Conservation (phyloP, 345 rosid genomes). For the Ceriops decandra region DNA sequence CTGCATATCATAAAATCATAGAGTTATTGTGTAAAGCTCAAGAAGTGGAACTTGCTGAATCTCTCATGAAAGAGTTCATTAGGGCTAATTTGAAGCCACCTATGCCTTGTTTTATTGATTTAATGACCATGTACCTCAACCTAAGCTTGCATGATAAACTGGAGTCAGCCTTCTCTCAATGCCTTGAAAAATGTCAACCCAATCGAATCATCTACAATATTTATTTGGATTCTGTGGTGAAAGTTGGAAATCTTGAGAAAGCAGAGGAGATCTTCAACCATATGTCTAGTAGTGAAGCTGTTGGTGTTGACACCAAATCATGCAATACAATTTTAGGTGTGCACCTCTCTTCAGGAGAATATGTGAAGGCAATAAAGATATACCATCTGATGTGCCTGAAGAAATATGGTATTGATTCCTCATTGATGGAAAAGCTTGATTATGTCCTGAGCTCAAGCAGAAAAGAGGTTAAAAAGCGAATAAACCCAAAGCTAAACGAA, state of each 20-base stretch:
- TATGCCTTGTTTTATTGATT: conserved; percentile 50
- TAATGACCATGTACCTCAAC: conserved; percentile 52
- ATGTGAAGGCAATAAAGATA: conserved; percentile 54
- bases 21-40: conserved; percentile 54
- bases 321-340: conserved; percentile 66
- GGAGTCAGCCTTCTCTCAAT: conserved; percentile 46
- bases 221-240: conserved; percentile 67
- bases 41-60: conserved; percentile 54
- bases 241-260: conserved; percentile 47
- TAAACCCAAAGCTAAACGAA: conserved; percentile 62
- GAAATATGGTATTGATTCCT: conserved; percentile 53
- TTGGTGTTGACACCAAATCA: conserved; percentile 55
- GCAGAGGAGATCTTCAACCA: conserved; percentile 59
- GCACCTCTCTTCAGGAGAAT: conserved; percentile 52
- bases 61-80: conserved; percentile 57
- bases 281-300: conserved; percentile 38
- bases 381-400: conserved; percentile 67
- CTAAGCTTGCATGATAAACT: conserved; percentile 55
- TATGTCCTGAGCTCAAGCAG: conserved; percentile 47
- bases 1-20: conserved; percentile 73
- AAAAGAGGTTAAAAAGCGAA: conserved; percentile 51
- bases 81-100: conserved; percentile 64
- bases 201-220: conserved; percentile 55
- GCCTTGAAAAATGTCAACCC: conserved; percentile 58
- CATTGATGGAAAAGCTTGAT: conserved; percentile 60